Base-by-base conservation (phyloP, 2,329 filamentous ascomycete species). In the Colletotrichum truncatum region DNA sequence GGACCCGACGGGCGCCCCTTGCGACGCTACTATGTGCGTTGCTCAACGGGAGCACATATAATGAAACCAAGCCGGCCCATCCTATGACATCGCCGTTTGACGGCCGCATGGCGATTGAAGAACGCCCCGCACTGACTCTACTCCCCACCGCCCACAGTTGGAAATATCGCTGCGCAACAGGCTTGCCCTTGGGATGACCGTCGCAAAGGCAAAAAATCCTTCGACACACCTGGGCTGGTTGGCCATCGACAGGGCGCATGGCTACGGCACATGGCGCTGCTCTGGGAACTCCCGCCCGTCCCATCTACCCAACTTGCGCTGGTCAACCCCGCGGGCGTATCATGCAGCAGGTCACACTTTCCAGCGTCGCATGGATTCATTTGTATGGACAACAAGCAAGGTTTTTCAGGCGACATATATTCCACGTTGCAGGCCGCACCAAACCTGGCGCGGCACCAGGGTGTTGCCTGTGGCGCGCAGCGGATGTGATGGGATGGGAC, bases 241-340 rank as follows among this genome's bases (percentile, higher is more conserved):
- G 10, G 32, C 55, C 59, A 49, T 36, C 28, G 32, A 57, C 52
- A 51, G 28, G 53, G 51, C 49, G 59, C 43, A 51, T 60, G 48
- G 61, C 39, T 45, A 23, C 18, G 54, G 39, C 57, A 62, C 62
- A 62, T 65, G 49, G 57, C 56, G 49, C 49, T 23, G 26, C 57
- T 55, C 57, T 62, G 62, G 62, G 62, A 62, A 49, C 30, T 65
- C 62, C 62, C 62, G 62, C 62, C 57, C 62, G 62, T 65, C 62
- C 57, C 62, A 65, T 65, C 57, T 65, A 43, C 49, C 25, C 48
- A 16, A 38, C 39, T 49, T 36, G 51, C 43, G 39, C 25, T 32
- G 34, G 34, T 55, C 43, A 49, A 49, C 46, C 61, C 62, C 26
- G 57, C 49, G n/a, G 41, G 45, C 62, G 62, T 65, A 48, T 64